Evolutionary conservation across 305 asterid species (phyloP).

Genomic region (Striga hermonthica): DNA sequence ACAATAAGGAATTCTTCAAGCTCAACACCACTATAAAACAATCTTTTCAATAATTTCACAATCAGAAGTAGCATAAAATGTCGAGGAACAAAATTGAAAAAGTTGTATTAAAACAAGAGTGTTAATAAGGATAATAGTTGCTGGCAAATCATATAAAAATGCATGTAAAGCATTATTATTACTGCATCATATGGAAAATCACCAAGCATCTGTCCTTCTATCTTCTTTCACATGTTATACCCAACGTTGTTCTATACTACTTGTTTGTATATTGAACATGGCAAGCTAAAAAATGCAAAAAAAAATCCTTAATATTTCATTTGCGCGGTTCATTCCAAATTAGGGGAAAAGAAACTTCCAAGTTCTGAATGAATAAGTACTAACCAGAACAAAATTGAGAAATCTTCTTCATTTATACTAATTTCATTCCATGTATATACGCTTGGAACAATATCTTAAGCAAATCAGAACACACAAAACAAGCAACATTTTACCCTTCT

Average conservation of each 20-base stretch:
- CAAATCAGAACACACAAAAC: slow-evolving; percentile 1
- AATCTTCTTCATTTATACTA: neutral
- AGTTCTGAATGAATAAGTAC: no score
- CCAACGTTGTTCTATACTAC: neutral
- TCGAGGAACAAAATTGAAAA: neutral
- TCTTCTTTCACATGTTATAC: no score
- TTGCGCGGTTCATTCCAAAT: no score
- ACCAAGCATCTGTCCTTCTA: neutral
- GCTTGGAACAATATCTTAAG: slow-evolving; percentile 20
- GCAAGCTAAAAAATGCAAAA: no score
- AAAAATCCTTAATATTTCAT: no score
- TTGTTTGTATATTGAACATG: neutral
- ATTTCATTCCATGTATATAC: slow-evolving; percentile 12
- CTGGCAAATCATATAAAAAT: neutral
- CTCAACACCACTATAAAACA: neutral
- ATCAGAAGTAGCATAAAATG: neutral
- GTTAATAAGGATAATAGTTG: neutral
- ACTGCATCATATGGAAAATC: neutral
- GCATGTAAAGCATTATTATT: neutral
- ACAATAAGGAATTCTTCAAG: neutral
- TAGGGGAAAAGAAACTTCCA: no score
- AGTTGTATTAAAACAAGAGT: neutral
- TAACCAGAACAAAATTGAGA: neutral
- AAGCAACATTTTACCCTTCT: neutral
- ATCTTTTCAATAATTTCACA: neutral